Base-by-base conservation (phyloP, 345 rosid genomes). In the Cardamine resedifolia region DNA sequence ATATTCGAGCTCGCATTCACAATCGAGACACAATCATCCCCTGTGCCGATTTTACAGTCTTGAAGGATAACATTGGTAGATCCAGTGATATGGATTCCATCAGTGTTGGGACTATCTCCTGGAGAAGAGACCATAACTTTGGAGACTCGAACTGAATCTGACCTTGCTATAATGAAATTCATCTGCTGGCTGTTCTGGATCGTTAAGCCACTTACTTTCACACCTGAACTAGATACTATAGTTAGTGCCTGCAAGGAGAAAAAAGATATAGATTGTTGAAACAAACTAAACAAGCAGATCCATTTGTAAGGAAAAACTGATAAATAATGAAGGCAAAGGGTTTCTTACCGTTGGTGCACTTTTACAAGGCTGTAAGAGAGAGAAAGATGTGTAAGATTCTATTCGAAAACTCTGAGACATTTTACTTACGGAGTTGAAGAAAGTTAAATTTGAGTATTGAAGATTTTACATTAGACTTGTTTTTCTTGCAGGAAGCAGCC, bases 61-160 rank as follows among this genome's bases (percentile, higher is more conserved):
- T 90, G 92, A 26, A 96, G 85, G 79, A 81, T 79, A 57, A 96
- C 90, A 70, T 90, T 85, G 49, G 98, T 92, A 14, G 98, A 92
- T 26, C 65, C 91, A 62, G 88, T 88, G 68, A 96, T 87, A 64
- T 96, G 99, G 81, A 96, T 88, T 50, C 99, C 99, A 81, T 96
- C 99, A 8, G 99, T 92, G 83, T 96, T 96, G 45, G 99, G 99
- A 79, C 99, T 95, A 81, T 95, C 96, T 71, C 81, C 97, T 3
- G 98, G 98, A 68, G 90, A 79, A n/a, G 96, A 87, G 80, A 96
- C 90, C 64, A 78, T 71, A 75, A 96, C 95, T 71, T 71, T 65
- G 70, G 81, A 84, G 51, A 96, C 68, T 65, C 87, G 81, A 55
- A 96, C 96, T 20, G 95, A 79, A 31, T 83, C 58, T 45, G 79